These are phyloP conservation scores for Typha latifolia DNA, from an alignment of 176 grass and related monocot species.

Conservation along the genomic window DNA sequence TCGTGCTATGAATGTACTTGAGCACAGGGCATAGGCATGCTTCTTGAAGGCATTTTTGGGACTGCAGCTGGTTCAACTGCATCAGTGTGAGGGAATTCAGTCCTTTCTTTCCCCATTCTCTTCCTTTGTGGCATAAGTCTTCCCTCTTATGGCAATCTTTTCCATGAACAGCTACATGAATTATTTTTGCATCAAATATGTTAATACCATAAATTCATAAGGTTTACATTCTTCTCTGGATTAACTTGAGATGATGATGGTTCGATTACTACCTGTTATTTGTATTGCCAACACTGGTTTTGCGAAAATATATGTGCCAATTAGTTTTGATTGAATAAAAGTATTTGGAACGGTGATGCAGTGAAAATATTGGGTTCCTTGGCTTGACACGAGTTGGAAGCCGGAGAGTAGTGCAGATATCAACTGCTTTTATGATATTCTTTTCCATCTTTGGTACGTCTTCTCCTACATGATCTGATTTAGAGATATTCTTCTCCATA, in stretches of 20 bases:
- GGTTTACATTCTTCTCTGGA: too few species aligned
- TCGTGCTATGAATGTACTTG: neutral
- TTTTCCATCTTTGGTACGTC: slow-evolving; percentile 85
- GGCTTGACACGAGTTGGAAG: slow-evolving; percentile 93
- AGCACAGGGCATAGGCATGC: slow-evolving; percentile 76
- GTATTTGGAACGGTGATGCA: slow-evolving; percentile 25
- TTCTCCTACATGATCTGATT: neutral
- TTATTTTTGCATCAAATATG: neutral
- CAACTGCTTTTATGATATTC: slow-evolving; percentile 96
- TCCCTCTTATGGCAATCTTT: neutral
- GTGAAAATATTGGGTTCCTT: slow-evolving; percentile 85
- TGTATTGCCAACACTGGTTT: too few species aligned
- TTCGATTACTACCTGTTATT: too few species aligned
- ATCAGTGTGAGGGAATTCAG: slow-evolving; percentile 60
- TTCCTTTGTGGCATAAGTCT: neutral
- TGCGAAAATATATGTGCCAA: neutral
- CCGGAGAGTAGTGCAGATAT: slow-evolving; percentile 84
- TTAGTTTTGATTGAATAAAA: neutral
- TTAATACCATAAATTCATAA: too few species aligned
- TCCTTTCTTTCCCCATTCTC: neutral
- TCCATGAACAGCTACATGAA: slow-evolving; percentile 1
- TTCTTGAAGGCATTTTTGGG: slow-evolving; percentile 78
- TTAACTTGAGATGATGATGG: too few species aligned
- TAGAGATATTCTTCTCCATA: neutral
- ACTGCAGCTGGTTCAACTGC: slow-evolving; percentile 69